These are phyloP conservation scores for Penicillium sp. DNA, from an alignment of 2,329 filamentous ascomycete species.

Conservation along the genomic window DNA sequence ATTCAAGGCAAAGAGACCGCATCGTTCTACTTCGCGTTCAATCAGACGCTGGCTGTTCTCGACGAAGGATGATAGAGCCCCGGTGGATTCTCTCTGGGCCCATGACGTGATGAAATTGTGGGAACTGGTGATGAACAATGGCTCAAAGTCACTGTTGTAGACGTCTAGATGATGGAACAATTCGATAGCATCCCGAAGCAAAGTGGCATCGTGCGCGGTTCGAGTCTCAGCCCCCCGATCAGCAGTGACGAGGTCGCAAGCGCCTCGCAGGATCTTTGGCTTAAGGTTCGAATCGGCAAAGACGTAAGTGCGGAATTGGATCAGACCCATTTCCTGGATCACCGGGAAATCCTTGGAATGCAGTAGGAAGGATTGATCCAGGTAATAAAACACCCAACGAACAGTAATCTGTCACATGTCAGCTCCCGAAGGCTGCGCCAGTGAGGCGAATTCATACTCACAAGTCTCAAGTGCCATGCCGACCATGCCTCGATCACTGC, in stretches of 20 bases:
- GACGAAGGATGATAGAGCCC: constrained; percentile 69
- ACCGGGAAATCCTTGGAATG: constrained; percentile 63
- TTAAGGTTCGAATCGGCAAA: constrained; percentile 51
- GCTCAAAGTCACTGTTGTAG: constrained; percentile 75
- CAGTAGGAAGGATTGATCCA: constrained; percentile 83
- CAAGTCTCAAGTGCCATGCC: constrained; percentile 71
- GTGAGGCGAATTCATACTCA: constrained; percentile 36
- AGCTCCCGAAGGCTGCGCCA: neutral
- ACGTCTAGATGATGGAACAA: constrained; percentile 82
- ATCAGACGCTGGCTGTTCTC: constrained; percentile 63
- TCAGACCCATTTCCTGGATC: constrained; percentile 74
- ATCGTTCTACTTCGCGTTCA: constrained; percentile 65
- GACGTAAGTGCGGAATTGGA: constrained; percentile 62
- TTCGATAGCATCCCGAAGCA: constrained; percentile 69
- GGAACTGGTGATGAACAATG: constrained; percentile 63
- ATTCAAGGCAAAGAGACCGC: constrained; percentile 75
- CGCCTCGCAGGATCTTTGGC: constrained; percentile 56
- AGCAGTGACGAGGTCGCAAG: constrained; percentile 68
- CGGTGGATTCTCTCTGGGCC: constrained; percentile 58
- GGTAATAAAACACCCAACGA: constrained; percentile 84
- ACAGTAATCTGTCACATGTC: constrained; percentile 56
- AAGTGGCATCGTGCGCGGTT: constrained; percentile 52
- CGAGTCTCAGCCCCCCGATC: constrained; percentile 56
- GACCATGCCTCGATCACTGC: constrained; percentile 61
- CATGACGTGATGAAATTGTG: constrained; percentile 63